These are phyloP conservation scores for Ambrosiella xylebori DNA, from an alignment of 2,329 filamentous ascomycete species.

Conservation along the genomic window DNA sequence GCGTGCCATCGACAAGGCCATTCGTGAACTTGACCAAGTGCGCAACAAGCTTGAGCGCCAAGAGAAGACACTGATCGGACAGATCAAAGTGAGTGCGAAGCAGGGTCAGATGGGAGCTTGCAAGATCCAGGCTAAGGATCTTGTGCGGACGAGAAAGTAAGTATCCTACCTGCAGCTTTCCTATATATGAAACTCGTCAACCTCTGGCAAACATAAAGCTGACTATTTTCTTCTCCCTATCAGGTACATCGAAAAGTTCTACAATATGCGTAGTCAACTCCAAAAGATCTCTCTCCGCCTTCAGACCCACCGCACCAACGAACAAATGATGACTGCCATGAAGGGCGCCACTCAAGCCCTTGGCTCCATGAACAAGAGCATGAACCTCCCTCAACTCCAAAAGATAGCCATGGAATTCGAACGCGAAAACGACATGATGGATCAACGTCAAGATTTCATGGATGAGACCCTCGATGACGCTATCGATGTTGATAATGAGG, in stretches of 20 bases:
- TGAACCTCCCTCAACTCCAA: slow-evolving; percentile 91
- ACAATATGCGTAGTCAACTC: slow-evolving; percentile 90
- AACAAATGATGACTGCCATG: slow-evolving; percentile 99
- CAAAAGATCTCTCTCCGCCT: slow-evolving; percentile 91
- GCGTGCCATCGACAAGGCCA: slow-evolving; percentile 89
- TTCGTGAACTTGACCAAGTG: slow-evolving; percentile 88
- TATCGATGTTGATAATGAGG: slow-evolving; percentile 76
- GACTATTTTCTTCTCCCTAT: neutral
- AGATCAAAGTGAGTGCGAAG: slow-evolving; percentile 97
- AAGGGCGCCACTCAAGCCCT: slow-evolving; percentile 88
- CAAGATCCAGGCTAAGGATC: slow-evolving; percentile 94
- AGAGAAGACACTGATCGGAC: slow-evolving; percentile 87
- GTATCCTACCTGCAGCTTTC: slow-evolving; percentile 9
- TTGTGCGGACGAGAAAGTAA: slow-evolving; percentile 74
- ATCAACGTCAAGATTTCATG: slow-evolving; percentile 98
- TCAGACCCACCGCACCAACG: slow-evolving; percentile 95
- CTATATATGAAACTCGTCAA: neutral
- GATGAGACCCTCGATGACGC: slow-evolving; percentile 96
- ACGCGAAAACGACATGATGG: slow-evolving; percentile 98
- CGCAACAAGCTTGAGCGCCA: slow-evolving; percentile 93
- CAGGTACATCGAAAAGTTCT: slow-evolving; percentile 95
- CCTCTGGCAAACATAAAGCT: neutral
- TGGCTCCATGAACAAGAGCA: slow-evolving; percentile 91
- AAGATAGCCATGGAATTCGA: slow-evolving; percentile 99
- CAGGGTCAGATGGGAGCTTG: slow-evolving; percentile 97